A percentile compares a stretch with the other conserved stretches of the same genome.
phyloP scores from a whole-genome alignment of 208 protist genomes.

The Hexamita inflata region DNA sequence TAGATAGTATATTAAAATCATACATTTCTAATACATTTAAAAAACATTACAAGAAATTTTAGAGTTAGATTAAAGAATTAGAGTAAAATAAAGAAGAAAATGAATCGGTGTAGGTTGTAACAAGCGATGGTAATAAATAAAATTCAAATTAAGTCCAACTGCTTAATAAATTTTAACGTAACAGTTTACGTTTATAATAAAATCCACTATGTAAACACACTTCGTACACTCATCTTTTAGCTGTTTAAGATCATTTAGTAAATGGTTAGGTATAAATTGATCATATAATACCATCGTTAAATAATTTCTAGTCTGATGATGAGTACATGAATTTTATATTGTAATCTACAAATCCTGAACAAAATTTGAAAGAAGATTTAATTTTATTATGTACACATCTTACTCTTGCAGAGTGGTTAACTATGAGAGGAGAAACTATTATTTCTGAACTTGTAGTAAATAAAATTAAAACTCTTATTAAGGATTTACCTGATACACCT shows the following conservation, averaged over 20 bases:
- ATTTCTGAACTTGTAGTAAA: background rate
- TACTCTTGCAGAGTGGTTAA: background rate
- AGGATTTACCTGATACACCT: background rate
- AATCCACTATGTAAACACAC: background rate
- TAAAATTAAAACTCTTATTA: background rate
- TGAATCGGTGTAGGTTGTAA: background rate
- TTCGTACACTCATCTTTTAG: background rate
- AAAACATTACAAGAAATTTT: background rate
- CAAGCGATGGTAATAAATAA: background rate
- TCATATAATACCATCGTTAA: background rate
- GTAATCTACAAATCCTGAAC: background rate
- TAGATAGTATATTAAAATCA: background rate
- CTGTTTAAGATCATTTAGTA: background rate
- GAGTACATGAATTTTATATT: background rate
- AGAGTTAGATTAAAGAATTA: background rate
- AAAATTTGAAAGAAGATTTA: background rate
- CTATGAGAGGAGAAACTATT: background rate
- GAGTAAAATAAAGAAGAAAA: background rate
- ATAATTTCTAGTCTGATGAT: background rate
- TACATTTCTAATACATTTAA: background rate
- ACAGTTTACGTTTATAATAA: background rate
- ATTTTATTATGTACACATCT: background rate
- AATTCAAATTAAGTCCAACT: background rate
- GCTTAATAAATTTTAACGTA: background rate
- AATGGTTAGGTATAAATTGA: background rate